phyloP scores from a whole-genome alignment of 1,139 yeast species.

The Casaregolazyma lundiana region DNA sequence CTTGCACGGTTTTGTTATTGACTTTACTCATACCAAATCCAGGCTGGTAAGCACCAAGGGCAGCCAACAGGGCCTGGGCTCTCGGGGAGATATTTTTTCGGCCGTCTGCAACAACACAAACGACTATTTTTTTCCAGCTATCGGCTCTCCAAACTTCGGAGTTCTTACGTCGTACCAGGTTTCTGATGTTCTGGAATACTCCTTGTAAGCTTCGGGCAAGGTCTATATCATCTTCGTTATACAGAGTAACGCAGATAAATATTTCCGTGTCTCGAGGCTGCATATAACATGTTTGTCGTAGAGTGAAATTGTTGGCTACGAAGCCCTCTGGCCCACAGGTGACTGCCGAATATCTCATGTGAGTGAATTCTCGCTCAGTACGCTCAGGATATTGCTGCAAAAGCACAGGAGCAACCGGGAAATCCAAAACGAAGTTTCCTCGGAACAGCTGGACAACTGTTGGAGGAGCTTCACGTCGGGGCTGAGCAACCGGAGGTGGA shows the following conservation, averaged over 20 bases:
- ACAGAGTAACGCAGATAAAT: constrained; percentile 72
- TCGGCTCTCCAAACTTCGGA: constrained; percentile 74
- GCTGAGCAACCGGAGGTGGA: constrained; percentile 29
- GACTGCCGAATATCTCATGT: constrained; percentile 76
- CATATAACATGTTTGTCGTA: constrained; percentile 62
- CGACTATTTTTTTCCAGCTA: constrained; percentile 76
- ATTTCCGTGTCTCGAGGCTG: constrained; percentile 70
- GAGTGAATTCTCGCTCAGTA: constrained; percentile 62
- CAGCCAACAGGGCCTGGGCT: constrained; percentile 60
- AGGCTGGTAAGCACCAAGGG: constrained; percentile 74
- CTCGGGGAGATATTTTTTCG: constrained; percentile 63
- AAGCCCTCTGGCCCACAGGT: constrained; percentile 75
- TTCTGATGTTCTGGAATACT: constrained; percentile 65
- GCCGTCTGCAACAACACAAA: constrained; percentile 73
- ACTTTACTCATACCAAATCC: constrained; percentile 78
- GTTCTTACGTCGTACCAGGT: constrained; percentile 51
- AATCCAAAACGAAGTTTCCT: constrained; percentile 74
- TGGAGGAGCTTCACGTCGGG: constrained; percentile 37
- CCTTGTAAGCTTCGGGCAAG: constrained; percentile 73
- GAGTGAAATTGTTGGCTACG: constrained; percentile 49
- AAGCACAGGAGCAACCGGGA: constrained; percentile 65
- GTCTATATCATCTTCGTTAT: constrained; percentile 71
- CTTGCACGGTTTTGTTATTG: constrained; percentile 61
- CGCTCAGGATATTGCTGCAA: constrained; percentile 50
- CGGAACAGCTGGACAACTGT: constrained; percentile 53